phyloP scores from a whole-genome alignment of 108 stramenopile species.

The Parmales sp. region DNA sequence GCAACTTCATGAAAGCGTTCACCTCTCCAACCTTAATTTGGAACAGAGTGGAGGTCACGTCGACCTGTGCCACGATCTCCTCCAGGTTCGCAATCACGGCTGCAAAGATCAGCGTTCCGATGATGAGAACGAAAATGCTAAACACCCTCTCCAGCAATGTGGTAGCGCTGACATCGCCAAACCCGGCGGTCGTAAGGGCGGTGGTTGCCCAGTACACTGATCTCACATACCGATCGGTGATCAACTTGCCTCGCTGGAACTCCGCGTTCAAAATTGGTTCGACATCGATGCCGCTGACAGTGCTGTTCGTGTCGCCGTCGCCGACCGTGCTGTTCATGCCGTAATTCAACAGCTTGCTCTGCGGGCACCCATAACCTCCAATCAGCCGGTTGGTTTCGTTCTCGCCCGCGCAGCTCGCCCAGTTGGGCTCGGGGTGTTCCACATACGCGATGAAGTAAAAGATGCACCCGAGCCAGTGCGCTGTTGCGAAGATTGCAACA shows the following conservation, averaged over 20 bases:
- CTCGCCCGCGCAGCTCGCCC: neutral
- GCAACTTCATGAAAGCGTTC: constrained; percentile 23
- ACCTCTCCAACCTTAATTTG: constrained; percentile 32
- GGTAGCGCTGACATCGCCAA: constrained; percentile 49
- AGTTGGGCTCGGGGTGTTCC: constrained; percentile 20
- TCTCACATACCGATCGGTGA: constrained; percentile 18
- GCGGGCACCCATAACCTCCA: neutral
- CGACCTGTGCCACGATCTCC: constrained; percentile 33
- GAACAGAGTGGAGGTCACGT: constrained; percentile 32
- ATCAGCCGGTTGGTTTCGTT: neutral
- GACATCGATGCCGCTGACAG: too few species aligned
- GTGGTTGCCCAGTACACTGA: constrained; percentile 54
- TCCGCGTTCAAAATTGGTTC: too few species aligned
- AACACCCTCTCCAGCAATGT: constrained; percentile 29
- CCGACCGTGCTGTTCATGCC: too few species aligned
- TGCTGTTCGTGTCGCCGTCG: too few species aligned
- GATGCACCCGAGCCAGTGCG: constrained; percentile 32
- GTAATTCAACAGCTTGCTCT: too few species aligned
- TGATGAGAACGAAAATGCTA: constrained; percentile 27
- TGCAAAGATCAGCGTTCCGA: constrained; percentile 36
- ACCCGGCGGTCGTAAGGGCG: constrained; percentile 56
- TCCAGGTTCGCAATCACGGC: constrained; percentile 44
- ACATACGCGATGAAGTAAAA: constrained; percentile 36
- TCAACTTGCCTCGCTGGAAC: neutral
- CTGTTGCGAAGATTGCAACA: constrained; percentile 25